Base-by-base conservation (phyloP, 139 green algal species). In the Chlorella sp. region DNA sequence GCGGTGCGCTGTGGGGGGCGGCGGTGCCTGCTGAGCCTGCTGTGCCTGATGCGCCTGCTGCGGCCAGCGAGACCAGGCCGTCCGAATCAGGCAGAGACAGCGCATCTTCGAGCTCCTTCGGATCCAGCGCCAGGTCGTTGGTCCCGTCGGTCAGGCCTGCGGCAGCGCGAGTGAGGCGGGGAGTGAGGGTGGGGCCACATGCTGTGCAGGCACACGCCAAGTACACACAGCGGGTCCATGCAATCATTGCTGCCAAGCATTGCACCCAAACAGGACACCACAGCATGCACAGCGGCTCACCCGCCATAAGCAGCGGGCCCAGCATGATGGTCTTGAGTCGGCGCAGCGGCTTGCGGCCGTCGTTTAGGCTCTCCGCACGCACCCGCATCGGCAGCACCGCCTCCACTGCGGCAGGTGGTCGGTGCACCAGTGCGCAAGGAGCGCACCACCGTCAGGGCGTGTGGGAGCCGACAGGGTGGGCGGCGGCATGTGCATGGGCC, bases 251-350 rank as follows among this genome's bases (percentile, higher is more conserved):
- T n/a, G n/a, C n/a, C n/a, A n/a, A n/a, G n/a, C n/a, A n/a, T 1
- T 17, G 30, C 36, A 70, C 51, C 7, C 32, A 58, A 60, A 38
- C 72, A 48, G 24, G n/a, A n/a, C n/a, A n/a, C 5, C 40, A 43
- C 81, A 8, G 8, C 8, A 8, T 11, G 46, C 8, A 8, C 8
- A 54, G 8, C 46, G 8, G 51, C 51, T 30, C 56, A 75, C 81
- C 81, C 28, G 84, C 89, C 83, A 91, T 89, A n/a, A 89, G 56
- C 32, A 88, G 65, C 0, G 89, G 89, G 1, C 89, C 89, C 65
- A 91, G 86, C 79, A 91, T 68, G 24, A 90, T 30, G 0, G 86
- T 78, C 67, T 77, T 86, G 38, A 83, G 43, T 30, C 8, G n/a
- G 16, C 60, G 68, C 36, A 88, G 74, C 76, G 83, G 69, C 13